phyloP scores from a whole-genome alignment of 441 rosid genomes.

The Euphorbia celastroides region DNA sequence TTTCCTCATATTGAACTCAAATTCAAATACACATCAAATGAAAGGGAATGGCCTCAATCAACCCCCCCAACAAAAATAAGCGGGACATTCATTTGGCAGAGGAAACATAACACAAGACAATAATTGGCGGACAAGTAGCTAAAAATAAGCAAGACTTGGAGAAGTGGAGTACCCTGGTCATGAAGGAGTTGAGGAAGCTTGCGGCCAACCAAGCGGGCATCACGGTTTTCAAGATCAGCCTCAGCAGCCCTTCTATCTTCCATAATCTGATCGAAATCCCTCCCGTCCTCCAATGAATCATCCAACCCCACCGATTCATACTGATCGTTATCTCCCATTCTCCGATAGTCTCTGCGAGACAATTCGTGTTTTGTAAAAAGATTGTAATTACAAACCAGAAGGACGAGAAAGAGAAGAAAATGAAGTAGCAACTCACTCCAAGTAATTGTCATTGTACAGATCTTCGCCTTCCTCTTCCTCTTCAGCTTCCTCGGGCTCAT shows the following conservation, averaged over 20 bases:
- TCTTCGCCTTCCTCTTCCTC: slow-evolving; percentile 98
- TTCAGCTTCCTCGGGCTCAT: slow-evolving; percentile 56
- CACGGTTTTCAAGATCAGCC: slow-evolving; percentile 63
- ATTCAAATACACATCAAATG: neutral
- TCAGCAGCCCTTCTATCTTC: slow-evolving; percentile 88
- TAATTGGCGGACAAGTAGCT: neutral
- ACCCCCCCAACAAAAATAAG: neutral
- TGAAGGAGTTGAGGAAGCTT: slow-evolving; percentile 91
- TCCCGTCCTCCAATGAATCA: slow-evolving; percentile 75
- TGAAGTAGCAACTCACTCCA: slow-evolving; percentile 37
- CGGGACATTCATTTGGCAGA: neutral
- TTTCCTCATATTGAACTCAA: neutral
- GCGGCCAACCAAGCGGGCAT: slow-evolving; percentile 43
- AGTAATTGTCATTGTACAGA: slow-evolving; percentile 60
- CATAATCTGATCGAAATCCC: slow-evolving; percentile 73
- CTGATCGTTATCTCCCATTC: slow-evolving; percentile 61
- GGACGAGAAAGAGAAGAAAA: neutral
- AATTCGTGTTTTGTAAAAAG: neutral
- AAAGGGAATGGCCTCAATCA: slow-evolving; percentile 22
- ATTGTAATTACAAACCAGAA: neutral
- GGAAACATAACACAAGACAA: neutral
- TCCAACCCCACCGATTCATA: slow-evolving; percentile 73
- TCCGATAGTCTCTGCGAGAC: slow-evolving; percentile 56
- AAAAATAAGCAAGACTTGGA: neutral
- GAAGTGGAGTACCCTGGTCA: slow-evolving; percentile 50